Evolutionary conservation across 306 rosid genomes (phyloP).

Genomic region (Malus sylvestris): DNA sequence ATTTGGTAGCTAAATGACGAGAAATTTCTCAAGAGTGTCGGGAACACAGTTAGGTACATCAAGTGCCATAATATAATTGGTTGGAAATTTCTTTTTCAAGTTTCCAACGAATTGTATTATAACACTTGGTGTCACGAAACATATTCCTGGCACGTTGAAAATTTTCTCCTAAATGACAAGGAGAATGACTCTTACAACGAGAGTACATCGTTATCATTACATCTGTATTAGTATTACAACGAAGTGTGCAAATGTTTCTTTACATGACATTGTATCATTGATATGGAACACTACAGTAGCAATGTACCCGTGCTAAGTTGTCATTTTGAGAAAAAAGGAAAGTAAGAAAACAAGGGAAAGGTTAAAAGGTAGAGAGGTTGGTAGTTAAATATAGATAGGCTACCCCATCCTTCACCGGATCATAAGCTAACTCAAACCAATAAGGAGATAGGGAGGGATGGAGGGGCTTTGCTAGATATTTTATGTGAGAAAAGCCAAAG

Average conservation of each 20-base stretch:
- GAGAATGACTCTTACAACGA: no score
- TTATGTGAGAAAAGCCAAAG: background rate
- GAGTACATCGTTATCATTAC: background rate
- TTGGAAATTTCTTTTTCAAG: no score
- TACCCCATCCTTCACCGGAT: conserved; percentile 31
- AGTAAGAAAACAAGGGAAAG: background rate
- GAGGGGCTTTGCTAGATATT: background rate
- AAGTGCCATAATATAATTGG: no score
- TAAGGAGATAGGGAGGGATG: background rate
- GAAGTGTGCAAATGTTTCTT: background rate
- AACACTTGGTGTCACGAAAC: no score
- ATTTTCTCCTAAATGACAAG: no score
- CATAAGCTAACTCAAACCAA: conserved; percentile 54
- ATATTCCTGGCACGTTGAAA: no score
- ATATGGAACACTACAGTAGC: no score
- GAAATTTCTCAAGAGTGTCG: background rate
- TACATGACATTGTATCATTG: no score
- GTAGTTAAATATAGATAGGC: conserved; percentile 56
- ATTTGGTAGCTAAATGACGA: background rate
- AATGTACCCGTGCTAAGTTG: no score
- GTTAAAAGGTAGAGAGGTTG: background rate
- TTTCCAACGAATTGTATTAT: no score
- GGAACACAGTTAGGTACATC: no score
- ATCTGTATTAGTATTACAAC: no score
- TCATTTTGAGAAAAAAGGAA: background rate